A percentile compares a stretch with the other conserved stretches of the same genome.
These are phyloP conservation scores for Fusarium bactridioides DNA, from an alignment of 2,329 filamentous ascomycete genomes.

Conservation along the genomic window DNA sequence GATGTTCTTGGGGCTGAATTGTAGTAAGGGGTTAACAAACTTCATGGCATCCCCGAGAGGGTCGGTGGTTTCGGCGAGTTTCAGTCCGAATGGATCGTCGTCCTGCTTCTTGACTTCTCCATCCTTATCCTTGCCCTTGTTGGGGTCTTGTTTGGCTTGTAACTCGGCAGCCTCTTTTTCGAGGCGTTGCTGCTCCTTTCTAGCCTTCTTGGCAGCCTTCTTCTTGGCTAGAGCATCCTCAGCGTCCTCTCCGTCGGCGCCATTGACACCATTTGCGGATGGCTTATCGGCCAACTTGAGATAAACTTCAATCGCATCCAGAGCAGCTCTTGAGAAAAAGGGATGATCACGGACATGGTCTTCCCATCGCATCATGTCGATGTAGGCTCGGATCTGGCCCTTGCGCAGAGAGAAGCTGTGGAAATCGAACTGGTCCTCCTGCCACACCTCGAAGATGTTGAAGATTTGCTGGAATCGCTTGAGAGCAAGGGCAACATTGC, in stretches of 20 bases:
- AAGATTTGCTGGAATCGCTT: conserved; percentile 91
- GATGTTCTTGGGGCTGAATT: conserved; percentile 81
- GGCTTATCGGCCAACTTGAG: conserved; percentile 80
- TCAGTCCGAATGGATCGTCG: conserved; percentile 83
- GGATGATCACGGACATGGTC: conserved; percentile 90
- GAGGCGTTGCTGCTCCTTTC: conserved; percentile 71
- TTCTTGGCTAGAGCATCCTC: conserved; percentile 76
- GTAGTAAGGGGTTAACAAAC: conserved; percentile 81
- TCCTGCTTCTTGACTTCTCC: conserved; percentile 86
- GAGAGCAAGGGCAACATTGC: conserved; percentile 83
- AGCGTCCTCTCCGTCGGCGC: conserved; percentile 56
- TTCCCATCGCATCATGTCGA: conserved; percentile 98
- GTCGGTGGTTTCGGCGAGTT: conserved; percentile 80
- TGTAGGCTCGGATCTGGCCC: conserved; percentile 91
- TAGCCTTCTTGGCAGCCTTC: conserved; percentile 90
- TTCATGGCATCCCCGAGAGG: conserved; percentile 88
- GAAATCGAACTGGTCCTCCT: conserved; percentile 99
- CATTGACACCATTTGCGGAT: conserved; percentile 69
- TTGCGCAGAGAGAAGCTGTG: conserved; percentile 97
- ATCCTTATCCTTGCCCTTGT: conserved; percentile 69
- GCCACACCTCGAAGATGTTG: conserved; percentile 96
- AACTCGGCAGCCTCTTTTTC: conserved; percentile 83
- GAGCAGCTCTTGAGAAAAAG: conserved; percentile 85
- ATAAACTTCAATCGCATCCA: conserved; percentile 84
- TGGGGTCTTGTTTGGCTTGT: conserved; percentile 81